Conservation (phyloP, 352 stramenopile genomes). For the Peronospora farinosa region DNA sequence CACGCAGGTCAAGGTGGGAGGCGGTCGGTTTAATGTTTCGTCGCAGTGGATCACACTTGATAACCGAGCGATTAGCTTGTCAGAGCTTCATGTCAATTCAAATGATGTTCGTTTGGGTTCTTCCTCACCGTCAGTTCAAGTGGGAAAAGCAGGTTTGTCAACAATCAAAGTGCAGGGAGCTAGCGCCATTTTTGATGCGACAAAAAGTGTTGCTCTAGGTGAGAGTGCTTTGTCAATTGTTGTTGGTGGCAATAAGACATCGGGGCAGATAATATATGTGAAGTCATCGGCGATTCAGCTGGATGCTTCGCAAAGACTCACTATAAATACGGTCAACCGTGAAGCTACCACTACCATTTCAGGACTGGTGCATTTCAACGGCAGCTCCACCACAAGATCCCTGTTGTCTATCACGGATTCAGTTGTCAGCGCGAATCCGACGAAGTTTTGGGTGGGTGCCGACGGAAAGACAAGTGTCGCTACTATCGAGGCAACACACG, state of each 20-base stretch:
- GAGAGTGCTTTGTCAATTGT: constrained; percentile 18
- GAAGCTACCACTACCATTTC: constrained; percentile 27
- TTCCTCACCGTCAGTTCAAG: constrained; percentile 24
- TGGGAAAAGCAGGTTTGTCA: constrained; percentile 24
- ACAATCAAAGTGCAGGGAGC: constrained; percentile 24
- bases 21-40: constrained; percentile 33
- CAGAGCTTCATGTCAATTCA: constrained; percentile 38
- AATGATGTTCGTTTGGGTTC: constrained; percentile 34
- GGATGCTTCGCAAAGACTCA: constrained; percentile 22
- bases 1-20: constrained; percentile 42
- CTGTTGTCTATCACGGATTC: constrained; percentile 22
- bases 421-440: constrained; percentile 22
- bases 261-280: constrained; percentile 30
- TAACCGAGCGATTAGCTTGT: constrained; percentile 36
- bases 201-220: constrained; percentile 25
- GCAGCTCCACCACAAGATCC: constrained; percentile 15
- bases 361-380: constrained; percentile 28
- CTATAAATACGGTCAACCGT: constrained; percentile 23
- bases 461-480: constrained; percentile 23
- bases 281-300: constrained; percentile 28
- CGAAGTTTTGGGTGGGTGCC: constrained; percentile 24
- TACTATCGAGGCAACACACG: constrained; percentile 26
- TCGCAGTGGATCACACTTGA: constrained; percentile 41
- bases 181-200: constrained; percentile 24
- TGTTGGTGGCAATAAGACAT: constrained; percentile 21